A percentile compares a stretch with the other conserved stretches of the same genome.
phyloP scores from a whole-genome alignment of 768 basidiomycete genomes.

The Suillus subluteus region DNA sequence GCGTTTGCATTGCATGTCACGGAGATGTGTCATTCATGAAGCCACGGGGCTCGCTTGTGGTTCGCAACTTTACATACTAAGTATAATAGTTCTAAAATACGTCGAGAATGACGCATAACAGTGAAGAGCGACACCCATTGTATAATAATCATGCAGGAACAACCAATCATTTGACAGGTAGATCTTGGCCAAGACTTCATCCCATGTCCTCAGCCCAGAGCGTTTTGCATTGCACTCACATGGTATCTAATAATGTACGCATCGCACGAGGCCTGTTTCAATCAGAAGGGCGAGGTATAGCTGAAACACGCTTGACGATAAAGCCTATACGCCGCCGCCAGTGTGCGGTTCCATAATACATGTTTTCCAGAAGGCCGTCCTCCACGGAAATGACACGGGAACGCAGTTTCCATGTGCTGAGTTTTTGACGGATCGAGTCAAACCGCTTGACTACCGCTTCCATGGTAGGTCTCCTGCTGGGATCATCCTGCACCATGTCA shows the following conservation, averaged over 20 bases:
- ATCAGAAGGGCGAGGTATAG: constrained; percentile 27
- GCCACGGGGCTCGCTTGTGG: not conserved
- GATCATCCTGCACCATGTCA: constrained; percentile 43
- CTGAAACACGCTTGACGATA: constrained; percentile 19
- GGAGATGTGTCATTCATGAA: not conserved
- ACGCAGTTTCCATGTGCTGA: constrained; percentile 31
- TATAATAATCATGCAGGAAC: not conserved
- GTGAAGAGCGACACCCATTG: not conserved
- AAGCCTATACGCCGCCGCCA: constrained; percentile 30
- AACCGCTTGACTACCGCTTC: constrained; percentile 40
- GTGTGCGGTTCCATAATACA: constrained; percentile 19
- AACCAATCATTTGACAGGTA: not conserved
- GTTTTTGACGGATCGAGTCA: constrained; percentile 17
- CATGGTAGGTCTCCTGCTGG: constrained; percentile 40
- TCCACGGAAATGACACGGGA: constrained; percentile 26
- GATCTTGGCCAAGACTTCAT: not conserved
- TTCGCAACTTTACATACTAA: not conserved
- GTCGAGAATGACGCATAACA: not conserved
- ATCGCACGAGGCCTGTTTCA: constrained; percentile 14
- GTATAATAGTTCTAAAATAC: not conserved
- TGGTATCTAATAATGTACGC: not conserved
- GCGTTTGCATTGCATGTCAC: not conserved
- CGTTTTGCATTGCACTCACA: too few relatives aligned
- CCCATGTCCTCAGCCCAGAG: too few relatives aligned
- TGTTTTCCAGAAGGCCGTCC: constrained; percentile 1